phyloP scores from a whole-genome alignment of 2,329 filamentous ascomycete species.

The Trichoderma oligosporum region DNA sequence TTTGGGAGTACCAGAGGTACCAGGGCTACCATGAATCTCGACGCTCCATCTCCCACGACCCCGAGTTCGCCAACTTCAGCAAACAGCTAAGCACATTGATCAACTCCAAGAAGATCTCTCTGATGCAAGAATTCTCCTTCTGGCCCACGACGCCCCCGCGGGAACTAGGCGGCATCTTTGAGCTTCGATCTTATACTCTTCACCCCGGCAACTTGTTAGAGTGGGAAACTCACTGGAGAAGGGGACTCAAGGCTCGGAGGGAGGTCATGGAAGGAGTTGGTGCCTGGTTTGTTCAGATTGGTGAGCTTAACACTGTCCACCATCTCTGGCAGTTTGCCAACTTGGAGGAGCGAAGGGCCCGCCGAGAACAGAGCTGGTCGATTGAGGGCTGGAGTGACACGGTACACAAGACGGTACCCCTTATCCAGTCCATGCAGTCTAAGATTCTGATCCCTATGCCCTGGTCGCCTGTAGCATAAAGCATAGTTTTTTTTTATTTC shows the following conservation, averaged over 20 bases:
- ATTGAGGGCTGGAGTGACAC: slow-evolving; percentile 95
- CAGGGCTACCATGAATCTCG: slow-evolving; percentile 91
- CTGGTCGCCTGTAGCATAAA: slow-evolving; percentile 85
- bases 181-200: slow-evolving; percentile 92
- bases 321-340: slow-evolving; percentile 99
- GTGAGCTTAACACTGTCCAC: slow-evolving; percentile 94
- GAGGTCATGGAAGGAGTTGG: slow-evolving; percentile 99
- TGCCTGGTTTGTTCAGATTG: slow-evolving; percentile 98
- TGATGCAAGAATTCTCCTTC: slow-evolving; percentile 99
- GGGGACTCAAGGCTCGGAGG: slow-evolving; percentile 81
- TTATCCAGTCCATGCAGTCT: slow-evolving; percentile 96
- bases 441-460: slow-evolving; percentile 90
- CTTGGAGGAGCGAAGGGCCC: slow-evolving; percentile 83
- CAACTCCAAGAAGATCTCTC: slow-evolving; percentile 74
- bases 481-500: background rate
- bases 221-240: slow-evolving; percentile 98
- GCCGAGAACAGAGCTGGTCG: slow-evolving; percentile 91
- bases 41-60: slow-evolving; percentile 76
- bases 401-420: slow-evolving; percentile 95
- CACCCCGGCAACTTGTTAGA: slow-evolving; percentile 94
- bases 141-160: slow-evolving; percentile 95
- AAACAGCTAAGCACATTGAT: slow-evolving; percentile 81
- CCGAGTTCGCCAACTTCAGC: slow-evolving; percentile 81
- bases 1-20: slow-evolving; percentile 99
- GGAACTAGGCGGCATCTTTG: slow-evolving; percentile 86